These are phyloP conservation scores for Rhodotorula paludigena DNA, from an alignment of 768 basidiomycete species.

Conservation along the genomic window DNA sequence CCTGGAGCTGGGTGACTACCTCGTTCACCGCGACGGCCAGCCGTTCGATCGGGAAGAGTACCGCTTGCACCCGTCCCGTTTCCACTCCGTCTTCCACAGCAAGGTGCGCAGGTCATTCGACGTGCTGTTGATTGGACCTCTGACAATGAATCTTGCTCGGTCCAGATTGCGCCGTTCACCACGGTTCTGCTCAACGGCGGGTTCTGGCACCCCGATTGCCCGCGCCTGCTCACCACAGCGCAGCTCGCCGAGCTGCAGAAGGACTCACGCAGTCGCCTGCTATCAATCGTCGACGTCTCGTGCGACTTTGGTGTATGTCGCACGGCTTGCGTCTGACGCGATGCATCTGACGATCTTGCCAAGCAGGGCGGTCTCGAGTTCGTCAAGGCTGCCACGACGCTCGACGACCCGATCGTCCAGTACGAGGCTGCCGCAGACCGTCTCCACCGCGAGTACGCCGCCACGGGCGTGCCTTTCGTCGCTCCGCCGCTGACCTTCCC, in stretches of 20 bases:
- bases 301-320: conserved; percentile 71
- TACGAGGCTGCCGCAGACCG: conserved; percentile 18
- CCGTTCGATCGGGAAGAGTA: conserved; percentile 65
- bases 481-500: conserved; percentile 44
- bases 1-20: conserved; percentile 55
- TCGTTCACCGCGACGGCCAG: conserved; percentile 57
- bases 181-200: conserved; percentile 80
- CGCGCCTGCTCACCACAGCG: conserved; percentile 67
- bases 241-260: conserved; percentile 55
- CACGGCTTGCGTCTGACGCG: no score
- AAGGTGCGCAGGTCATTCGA: no score
- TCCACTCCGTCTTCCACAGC: conserved; percentile 63
- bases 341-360: background rate
- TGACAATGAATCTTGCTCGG: no score
- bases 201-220: conserved; percentile 74
- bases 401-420: conserved; percentile 63
- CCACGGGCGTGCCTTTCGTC: conserved; percentile 37
- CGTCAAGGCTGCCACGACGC: conserved; percentile 67
- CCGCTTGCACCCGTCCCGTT: conserved; percentile 64
- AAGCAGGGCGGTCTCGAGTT: conserved; percentile 80
- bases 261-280: conserved; percentile 54
- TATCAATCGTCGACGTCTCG: conserved; percentile 77
- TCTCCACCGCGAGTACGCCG: conserved; percentile 25
- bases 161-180: conserved; percentile 79
- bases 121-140: no score